These are phyloP conservation scores for Cupressus sempervirens DNA, from an alignment of 75 land plant species.

Conservation along the genomic window DNA sequence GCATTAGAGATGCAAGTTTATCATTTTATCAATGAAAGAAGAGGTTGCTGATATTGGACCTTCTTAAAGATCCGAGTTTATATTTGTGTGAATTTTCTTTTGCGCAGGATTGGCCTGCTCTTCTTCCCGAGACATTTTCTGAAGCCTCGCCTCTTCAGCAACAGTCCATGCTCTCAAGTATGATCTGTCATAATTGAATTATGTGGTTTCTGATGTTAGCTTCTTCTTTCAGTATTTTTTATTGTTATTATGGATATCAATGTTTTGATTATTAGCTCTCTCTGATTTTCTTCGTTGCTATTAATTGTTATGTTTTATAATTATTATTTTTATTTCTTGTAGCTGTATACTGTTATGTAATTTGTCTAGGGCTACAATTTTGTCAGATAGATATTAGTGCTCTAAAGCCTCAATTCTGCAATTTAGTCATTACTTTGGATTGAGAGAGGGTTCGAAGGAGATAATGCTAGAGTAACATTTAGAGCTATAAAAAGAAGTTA, in stretches of 20 bases:
- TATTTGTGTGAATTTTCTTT: neutral
- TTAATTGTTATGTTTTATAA: neutral
- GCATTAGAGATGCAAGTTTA: neutral
- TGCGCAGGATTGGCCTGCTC: constrained; percentile 5
- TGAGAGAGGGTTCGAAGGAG: neutral
- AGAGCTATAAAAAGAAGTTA: neutral
- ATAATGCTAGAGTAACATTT: neutral
- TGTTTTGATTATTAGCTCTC: neutral
- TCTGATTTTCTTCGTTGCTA: neutral
- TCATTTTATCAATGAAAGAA: neutral
- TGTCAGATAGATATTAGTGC: neutral
- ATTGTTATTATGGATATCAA: neutral
- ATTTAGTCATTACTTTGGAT: neutral
- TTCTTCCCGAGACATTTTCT: constrained; percentile 14
- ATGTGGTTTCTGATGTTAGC: neutral
- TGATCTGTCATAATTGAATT: neutral
- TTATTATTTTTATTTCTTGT: neutral
- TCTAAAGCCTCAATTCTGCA: neutral
- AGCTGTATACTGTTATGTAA: neutral
- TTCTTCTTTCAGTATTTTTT: neutral
- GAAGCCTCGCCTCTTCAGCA: constrained; percentile 7
- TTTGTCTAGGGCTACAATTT: neutral
- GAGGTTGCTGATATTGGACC: neutral
- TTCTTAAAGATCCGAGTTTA: neutral
- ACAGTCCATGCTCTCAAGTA: constrained; percentile 3